Evolutionary conservation across 306 rosid species (phyloP), one percentile per base, ranked within the genome.

Genomic region (Cucumis hystrix): DNA sequence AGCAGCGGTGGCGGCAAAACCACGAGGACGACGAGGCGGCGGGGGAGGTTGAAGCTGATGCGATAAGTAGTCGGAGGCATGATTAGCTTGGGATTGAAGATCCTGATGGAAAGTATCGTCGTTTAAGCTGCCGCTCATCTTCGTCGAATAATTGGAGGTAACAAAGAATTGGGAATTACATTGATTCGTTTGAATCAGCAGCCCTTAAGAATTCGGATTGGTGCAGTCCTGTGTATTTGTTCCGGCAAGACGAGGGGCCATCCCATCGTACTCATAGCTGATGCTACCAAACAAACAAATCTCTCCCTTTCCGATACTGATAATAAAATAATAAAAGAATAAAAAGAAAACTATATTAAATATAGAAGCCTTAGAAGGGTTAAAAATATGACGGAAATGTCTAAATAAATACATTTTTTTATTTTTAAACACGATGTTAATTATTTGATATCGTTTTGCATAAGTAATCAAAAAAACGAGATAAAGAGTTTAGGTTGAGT

Each of bases 21-120:
- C 98, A 33, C 98, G 93, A 7, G 94, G 98, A 1, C 97, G 93
- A 77, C 98, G 98, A 7, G 94, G 80, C 78, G 87, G 91, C 2
- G 93, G 77, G 47, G 76, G 91, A 12, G 83, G 70, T 25, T 67
- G 83, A 37, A 69, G 57, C 35, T 52, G 83, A 17, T 76, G 85
- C 41, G 83, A 74, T 25, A 89, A 72, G 77, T 91, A 93, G 72
- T 88, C 97, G 80, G 96, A 84, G 81, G 83, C 83, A 69, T 86
- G 86, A 67, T 87, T 93, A 83, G 91, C 85, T 69, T 89, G 95
- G 59, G 88, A 88, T 59, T 93, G 93, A 71, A 91, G 87, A 83
- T 93, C 91, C 77, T 86, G 92, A 1, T 79, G 51, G 39, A 88
- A 84, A 74, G 11, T 79, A 30, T 82, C 89, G 79, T 87, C 87